A percentile compares a stretch with the other conserved stretches of the same genome.
phyloP scores from a whole-genome alignment of 1,284 basidiomycete genomes.

The Paramarasmius palmivorus region DNA sequence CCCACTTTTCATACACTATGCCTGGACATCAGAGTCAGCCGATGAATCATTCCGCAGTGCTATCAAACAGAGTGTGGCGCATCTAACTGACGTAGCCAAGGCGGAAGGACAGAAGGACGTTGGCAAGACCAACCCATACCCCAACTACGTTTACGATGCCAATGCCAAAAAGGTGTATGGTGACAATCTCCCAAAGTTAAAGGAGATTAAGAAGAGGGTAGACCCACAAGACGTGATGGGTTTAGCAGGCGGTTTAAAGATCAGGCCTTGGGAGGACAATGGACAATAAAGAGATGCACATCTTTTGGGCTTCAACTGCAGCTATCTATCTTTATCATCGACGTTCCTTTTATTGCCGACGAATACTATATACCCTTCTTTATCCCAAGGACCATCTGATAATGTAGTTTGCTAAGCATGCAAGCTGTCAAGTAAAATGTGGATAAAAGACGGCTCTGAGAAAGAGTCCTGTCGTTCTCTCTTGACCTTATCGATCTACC shows the following conservation, averaged over 20 bases:
- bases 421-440: too few species aligned
- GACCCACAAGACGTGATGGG: conserved; percentile 57
- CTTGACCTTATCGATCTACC: too few species aligned
- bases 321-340: too few species aligned
- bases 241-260: conserved; percentile 53
- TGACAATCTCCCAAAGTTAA: conserved; percentile 39
- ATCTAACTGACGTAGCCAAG: conserved; percentile 37
- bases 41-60: conserved; percentile 43
- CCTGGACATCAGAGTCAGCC: conserved; percentile 34
- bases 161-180: conserved; percentile 48
- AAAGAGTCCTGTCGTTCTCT: too few species aligned
- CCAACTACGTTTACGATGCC: conserved; percentile 53
- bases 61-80: conserved; percentile 35
- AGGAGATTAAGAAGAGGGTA: conserved; percentile 37
- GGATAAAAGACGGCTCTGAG: too few species aligned
- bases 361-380: too few species aligned
- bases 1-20: conserved; percentile 50
- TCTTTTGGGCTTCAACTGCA: too few species aligned
- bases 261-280: not conserved
- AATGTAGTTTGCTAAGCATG: too few species aligned
- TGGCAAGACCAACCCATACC: conserved; percentile 41
- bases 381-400: too few species aligned
- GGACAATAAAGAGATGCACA: too few species aligned
- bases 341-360: too few species aligned
- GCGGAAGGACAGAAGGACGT: conserved; percentile 41